These are phyloP conservation scores for Apostasia shenzhenica DNA, from an alignment of 106 monocot genomes.

Conservation along the genomic window DNA sequence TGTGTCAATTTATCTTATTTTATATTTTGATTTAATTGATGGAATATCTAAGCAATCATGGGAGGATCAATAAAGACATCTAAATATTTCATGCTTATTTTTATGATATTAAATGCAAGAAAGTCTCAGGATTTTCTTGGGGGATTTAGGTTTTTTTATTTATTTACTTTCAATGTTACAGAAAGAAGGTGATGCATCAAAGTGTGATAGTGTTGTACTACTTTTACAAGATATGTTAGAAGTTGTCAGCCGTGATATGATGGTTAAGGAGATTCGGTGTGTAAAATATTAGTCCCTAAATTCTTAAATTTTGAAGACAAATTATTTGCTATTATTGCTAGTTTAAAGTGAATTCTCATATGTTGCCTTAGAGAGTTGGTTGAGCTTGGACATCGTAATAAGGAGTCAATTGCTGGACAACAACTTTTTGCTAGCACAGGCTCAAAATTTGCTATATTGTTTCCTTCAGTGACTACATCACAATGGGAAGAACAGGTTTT, in stretches of 20 bases:
- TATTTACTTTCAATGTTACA: not conserved
- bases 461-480: conserved; percentile 74
- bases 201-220: conserved; percentile 35
- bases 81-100: not conserved
- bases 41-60: not conserved
- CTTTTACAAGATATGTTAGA: conserved; percentile 89
- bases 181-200: conserved; percentile 6
- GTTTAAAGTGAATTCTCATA: not conserved
- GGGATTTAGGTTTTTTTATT: not conserved
- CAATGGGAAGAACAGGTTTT: conserved; percentile 98
- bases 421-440: conserved; percentile 94
- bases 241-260: conserved; percentile 75
- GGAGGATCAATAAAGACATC: not conserved
- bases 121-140: not conserved
- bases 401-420: conserved; percentile 72
- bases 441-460: conserved; percentile 68
- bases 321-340: not conserved
- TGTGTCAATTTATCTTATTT: conserved; percentile 21
- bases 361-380: conserved; percentile 58
- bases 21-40: not conserved
- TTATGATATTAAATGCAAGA: not conserved
- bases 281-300: not conserved
- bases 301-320: not conserved
- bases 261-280: conserved; percentile 37
- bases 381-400: conserved; percentile 92